These are phyloP conservation scores for Hericium erinaceus DNA, from an alignment of 768 basidiomycete genomes.

Conservation along the genomic window DNA sequence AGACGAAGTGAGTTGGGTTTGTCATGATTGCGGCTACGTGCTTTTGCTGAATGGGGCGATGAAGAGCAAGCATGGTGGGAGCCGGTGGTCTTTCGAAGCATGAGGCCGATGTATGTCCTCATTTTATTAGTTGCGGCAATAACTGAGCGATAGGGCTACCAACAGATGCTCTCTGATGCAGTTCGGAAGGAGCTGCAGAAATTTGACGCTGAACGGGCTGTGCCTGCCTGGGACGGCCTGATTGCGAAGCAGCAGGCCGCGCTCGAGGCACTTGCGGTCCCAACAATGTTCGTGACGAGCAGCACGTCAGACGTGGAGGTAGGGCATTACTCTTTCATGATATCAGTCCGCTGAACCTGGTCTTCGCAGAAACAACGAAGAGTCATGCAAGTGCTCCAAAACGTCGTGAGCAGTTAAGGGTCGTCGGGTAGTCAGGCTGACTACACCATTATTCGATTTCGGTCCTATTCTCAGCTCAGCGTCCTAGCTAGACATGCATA, in stretches of 20 bases:
- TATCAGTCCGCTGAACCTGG: no score
- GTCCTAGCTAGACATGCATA: no score
- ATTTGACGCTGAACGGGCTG: conserved; percentile 61
- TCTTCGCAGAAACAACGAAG: not conserved
- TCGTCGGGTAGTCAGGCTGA: no score
- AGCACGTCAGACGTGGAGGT: conserved; percentile 49
- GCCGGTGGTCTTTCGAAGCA: conserved; percentile 49
- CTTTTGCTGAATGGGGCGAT: not conserved
- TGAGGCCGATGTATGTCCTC: conserved; percentile 48
- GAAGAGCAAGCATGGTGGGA: conserved; percentile 61
- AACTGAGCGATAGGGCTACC: not conserved
- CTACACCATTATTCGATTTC: no score
- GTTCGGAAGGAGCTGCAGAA: conserved; percentile 55
- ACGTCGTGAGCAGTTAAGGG: not conserved
- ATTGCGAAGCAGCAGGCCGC: conserved; percentile 58
- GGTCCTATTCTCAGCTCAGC: no score
- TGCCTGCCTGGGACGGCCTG: conserved; percentile 74
- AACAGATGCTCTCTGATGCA: conserved; percentile 54
- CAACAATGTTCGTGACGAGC: conserved; percentile 58
- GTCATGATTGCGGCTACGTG: not conserved
- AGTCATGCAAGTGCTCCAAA: conserved; percentile 1
- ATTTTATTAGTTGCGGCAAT: not conserved
- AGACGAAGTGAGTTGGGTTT: conserved; percentile 44
- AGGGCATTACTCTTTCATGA: conserved; percentile 11
- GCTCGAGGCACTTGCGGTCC: conserved; percentile 52